Base-by-base conservation (phyloP, 1,284 basidiomycete genomes). In the Leucoagaricus sp. region DNA sequence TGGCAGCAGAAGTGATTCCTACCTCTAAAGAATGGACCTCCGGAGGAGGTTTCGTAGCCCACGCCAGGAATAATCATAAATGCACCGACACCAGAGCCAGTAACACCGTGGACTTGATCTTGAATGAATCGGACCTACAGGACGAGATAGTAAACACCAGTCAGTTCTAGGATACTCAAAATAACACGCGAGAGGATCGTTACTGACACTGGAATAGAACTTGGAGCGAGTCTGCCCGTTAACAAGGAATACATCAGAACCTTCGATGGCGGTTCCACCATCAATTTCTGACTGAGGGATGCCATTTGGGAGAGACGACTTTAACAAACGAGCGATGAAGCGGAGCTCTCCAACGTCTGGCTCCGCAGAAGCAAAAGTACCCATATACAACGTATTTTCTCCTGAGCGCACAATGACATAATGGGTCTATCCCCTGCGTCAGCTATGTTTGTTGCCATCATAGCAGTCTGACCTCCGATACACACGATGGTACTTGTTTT, bases 191-290 rank as follows among this genome's bases (percentile, higher is more conserved):
- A 33, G 12, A 44, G 4, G 23, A 26, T 17, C 33, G 9, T 38
- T 4, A 57, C 70, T 60, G 60, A 78, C 75, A 53, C 75, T 77
- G 12, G 77, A 78, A 62, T 74, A 79, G 65, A 78, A 81, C 63
- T 81, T 80, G 41, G 76, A 79, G 12, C 77, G 72, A 1, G 78
- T 81, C 61, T 79, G 73, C 2, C 78, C 77, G 55, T 76, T 72
- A 40, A 79, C 57, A 17, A 68, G 42, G 65, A 70, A 80, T 12
- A 80, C 78, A 60, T 81, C 79, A 1, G 71, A 70, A 8, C 78
- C 78, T 65, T 80, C 78, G 42, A 80, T 75, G 12, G 72, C 72
- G 23, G 71, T 69, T 3, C 73, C 74, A 21, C 74, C 75, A 15
- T 73, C 64, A 5, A 78, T 63, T 17, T 75, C 73, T 5, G 76